Evolutionary conservation across 345 rosid genomes (phyloP).

Genomic region (Jatropha curcas): DNA sequence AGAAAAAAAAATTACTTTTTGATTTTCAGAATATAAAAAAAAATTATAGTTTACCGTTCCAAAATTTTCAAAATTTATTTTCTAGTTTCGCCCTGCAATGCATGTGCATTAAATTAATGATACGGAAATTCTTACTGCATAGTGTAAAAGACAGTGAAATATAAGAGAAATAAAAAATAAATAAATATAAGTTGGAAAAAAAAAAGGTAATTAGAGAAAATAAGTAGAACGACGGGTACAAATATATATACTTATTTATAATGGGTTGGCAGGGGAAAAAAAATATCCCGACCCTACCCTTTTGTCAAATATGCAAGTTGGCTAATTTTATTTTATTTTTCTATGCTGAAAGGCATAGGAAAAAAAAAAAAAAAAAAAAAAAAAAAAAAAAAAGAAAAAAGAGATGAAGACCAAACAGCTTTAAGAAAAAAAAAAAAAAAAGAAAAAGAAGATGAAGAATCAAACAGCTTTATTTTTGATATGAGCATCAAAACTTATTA

Average conservation of each 20-base stretch:
- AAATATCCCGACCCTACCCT: background rate
- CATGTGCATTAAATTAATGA: background rate
- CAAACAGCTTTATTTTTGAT: background rate
- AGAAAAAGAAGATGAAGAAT: conserved; percentile 9
- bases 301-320: conserved; percentile 28
- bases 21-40: too few species aligned
- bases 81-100: too few species aligned
- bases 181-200: background rate
- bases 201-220: background rate
- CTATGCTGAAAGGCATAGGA: too few species aligned
- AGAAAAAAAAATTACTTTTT: too few species aligned
- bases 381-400: background rate
- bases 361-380: too few species aligned
- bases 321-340: background rate
- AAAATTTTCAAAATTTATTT: too few species aligned
- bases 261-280: conserved; percentile 19
- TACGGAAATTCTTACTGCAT: conserved; percentile 4
- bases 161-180: background rate
- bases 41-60: too few species aligned
- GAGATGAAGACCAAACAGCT: conserved; percentile 7
- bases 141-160: conserved; percentile 11
- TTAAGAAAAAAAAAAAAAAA: conserved; percentile 4
- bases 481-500: conserved; percentile 20
- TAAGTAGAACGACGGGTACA: conserved; percentile 19
- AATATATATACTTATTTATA: background rate